Conservation (phyloP, 208 protist genomes). For the Sergeia podlipaevii region DNA sequence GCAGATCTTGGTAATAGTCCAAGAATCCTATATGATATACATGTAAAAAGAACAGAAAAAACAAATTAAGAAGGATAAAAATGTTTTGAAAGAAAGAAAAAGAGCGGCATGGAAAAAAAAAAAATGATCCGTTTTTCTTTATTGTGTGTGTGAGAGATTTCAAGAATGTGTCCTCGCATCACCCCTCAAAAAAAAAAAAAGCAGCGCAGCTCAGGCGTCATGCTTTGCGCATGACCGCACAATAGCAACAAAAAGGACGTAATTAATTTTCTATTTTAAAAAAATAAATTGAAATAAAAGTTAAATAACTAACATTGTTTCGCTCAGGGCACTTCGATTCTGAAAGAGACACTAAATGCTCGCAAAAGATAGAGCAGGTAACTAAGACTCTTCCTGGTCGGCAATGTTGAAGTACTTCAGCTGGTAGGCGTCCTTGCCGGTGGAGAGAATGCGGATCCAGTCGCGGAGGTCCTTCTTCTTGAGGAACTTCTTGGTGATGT, state of each 20-base stretch:
- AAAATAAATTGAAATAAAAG: too few relatives aligned
- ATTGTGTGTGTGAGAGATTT: too few relatives aligned
- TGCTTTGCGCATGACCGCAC: neutral
- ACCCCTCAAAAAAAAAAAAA: neutral
- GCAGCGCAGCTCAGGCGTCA: neutral
- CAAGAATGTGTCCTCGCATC: neutral
- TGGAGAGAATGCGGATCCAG: conserved; percentile 96
- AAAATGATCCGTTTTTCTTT: too few relatives aligned
- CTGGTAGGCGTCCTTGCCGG: conserved; percentile 95
- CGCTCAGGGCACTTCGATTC: neutral
- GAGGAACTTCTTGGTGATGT: conserved; percentile 99
- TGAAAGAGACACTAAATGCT: neutral
- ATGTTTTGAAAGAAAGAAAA: neutral
- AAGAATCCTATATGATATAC: neutral
- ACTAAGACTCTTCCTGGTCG: conserved; percentile 85
- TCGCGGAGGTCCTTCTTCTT: conserved; percentile 98
- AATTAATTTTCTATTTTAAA: neutral
- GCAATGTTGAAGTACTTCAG: conserved; percentile 98
- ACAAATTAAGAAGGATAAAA: neutral
- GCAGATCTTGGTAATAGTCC: neutral
- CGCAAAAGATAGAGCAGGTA: neutral
- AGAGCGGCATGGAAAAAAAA: conserved; percentile 11
- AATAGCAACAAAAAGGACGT: neutral
- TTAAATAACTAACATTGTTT: too few relatives aligned
- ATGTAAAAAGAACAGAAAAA: conserved; percentile 3